Evolutionary conservation across 352 stramenopile genomes (phyloP), one percentile per base, ranked within the genome.

Genomic region (Globisporangium solare): DNA sequence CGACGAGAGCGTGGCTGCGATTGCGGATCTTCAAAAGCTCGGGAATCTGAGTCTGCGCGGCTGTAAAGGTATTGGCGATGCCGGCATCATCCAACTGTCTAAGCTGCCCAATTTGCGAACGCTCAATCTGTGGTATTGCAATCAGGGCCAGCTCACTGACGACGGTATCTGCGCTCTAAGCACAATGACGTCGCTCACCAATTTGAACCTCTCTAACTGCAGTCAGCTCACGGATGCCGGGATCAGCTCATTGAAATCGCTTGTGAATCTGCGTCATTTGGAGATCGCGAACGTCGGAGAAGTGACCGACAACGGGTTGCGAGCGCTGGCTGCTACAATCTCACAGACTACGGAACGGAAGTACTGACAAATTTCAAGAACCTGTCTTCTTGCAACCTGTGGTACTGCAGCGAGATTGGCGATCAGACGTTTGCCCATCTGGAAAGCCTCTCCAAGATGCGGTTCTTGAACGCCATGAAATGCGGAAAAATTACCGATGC

Each of bases 41-140:
- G 79, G 61, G 13, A 79, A 72, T 32, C 68, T 90, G 46, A 88
- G 67, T 56, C 72, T 90, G 15, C 76, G 77, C 3, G 80, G 80
- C 6, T 90, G 80, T 49, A 74, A 67, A 7, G 72, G 78, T 37
- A 70, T 90, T 46, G 73, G 74, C 0, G 80, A 90, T 51, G 58
- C 54, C 1, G 80, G 77, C 12, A 81, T 88, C 56, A 65, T 52
- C 17, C 61, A 74, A 7, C 66, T 90, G 21, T 50, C 66, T 15
- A 61, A 54, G 17, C 60, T 90, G 6, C 43, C 52, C 24, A 55
- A 72, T 17, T 57, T 90, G 14, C 57, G 71, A 52, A 81, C 67
- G 18, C 76, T 92, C 39, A 90, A 90, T 18, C 56, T 92, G 5
- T 92, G 79, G 82, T 92, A 92, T 63, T 90, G 79, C 66, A 83